Percentiles rank a stretch among this genome's conserved stretches.
Conservation (phyloP, 805 yeast genomes). For the Kluyveromyces siamensis region DNA sequence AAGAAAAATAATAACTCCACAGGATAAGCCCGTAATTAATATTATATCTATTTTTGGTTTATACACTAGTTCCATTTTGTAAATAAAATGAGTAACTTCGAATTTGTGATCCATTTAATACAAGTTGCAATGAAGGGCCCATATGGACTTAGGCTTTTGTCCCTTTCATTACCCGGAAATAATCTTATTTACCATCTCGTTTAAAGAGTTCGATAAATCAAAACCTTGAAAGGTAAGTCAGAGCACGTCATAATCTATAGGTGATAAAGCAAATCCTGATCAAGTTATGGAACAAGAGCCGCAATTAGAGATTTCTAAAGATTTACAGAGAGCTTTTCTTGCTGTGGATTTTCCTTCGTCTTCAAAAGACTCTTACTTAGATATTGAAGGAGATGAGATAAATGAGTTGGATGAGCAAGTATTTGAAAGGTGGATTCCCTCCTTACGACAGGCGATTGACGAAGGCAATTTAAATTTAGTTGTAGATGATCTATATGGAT, state of each 20-base stretch:
- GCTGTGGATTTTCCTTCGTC: constrained; percentile 10
- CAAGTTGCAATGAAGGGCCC: no score
- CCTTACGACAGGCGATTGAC: constrained; percentile 22
- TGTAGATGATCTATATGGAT: constrained; percentile 22
- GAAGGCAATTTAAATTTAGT: constrained; percentile 14
- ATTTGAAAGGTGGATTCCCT: constrained; percentile 29
- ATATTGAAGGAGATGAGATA: constrained; percentile 10
- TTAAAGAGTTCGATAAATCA: neutral
- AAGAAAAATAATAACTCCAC: constrained; percentile 13
- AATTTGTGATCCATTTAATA: neutral
- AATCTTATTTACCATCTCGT: no score
- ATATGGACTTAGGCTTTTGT: no score
- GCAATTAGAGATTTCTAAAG: constrained; percentile 17
- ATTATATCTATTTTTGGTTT: neutral
- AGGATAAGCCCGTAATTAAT: neutral
- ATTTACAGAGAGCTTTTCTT: constrained; percentile 24
- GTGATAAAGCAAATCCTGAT: neutral
- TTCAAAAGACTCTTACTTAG: neutral
- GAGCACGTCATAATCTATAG: neutral
- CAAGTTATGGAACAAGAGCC: constrained; percentile 21
- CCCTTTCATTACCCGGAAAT: no score
- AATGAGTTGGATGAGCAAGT: constrained; percentile 21
- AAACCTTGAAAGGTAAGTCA: neutral
- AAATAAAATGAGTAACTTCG: neutral
- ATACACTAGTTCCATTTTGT: neutral